Evolutionary conservation across 345 rosid species (phyloP).

Genomic region (Gossypium bickii): DNA sequence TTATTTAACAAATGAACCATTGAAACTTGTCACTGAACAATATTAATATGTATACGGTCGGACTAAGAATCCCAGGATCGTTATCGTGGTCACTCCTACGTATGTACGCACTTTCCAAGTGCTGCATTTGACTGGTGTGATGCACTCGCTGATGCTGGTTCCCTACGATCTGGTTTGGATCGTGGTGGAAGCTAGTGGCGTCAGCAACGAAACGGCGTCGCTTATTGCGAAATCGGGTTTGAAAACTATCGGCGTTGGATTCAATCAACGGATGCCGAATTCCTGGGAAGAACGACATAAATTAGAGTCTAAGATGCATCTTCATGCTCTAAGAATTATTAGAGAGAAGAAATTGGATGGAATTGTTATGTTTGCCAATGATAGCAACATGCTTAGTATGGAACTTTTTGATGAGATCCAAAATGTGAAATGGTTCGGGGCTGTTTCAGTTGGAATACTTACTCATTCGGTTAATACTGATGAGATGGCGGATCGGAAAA

Average conservation of each 20-base stretch:
- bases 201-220: constrained; percentile 63
- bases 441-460: constrained; percentile 79
- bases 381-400: constrained; percentile 96
- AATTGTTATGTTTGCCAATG: constrained; percentile 85
- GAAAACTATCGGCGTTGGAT: constrained; percentile 49
- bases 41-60: no score
- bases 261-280: constrained; percentile 60
- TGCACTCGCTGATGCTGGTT: constrained; percentile 82
- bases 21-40: no score
- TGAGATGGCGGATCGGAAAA: constrained; percentile 30
- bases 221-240: constrained; percentile 61
- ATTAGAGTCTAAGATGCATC: constrained; percentile 79
- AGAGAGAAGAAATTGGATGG: constrained; percentile 91
- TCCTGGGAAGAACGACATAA: constrained; percentile 68
- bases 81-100: constrained; percentile 83
- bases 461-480: constrained; percentile 51
- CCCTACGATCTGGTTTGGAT: constrained; percentile 92
- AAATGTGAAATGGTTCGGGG: constrained; percentile 83
- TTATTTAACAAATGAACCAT: no score
- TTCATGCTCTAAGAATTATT: constrained; percentile 68
- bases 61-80: constrained; percentile 43
- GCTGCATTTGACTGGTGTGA: constrained; percentile 82
- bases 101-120: constrained; percentile 90
- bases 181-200: constrained; percentile 88
- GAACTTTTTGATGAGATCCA: constrained; percentile 93